phyloP scores from a whole-genome alignment of 163 green algal genomes.

The Prototheca wickerhamii region DNA sequence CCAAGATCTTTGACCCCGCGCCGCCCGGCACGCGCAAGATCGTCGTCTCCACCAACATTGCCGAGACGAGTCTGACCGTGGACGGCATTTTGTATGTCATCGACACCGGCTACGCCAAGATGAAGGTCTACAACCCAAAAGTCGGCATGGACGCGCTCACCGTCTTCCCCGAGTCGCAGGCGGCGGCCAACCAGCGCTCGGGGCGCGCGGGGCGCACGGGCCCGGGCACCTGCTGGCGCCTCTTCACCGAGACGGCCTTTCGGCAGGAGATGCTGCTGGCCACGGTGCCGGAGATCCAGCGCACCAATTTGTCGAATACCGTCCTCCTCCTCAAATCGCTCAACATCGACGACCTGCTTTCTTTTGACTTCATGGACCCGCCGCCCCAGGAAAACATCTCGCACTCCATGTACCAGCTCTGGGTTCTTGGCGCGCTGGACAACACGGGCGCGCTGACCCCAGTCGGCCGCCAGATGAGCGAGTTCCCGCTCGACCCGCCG shows the following conservation, averaged over 20 bases:
- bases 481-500: conserved; percentile 95
- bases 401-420: conserved; percentile 97
- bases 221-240: conserved; percentile 80
- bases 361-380: conserved; percentile 98
- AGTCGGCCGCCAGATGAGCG: conserved; percentile 75
- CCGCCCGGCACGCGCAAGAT: conserved; percentile 79
- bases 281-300: conserved; percentile 85
- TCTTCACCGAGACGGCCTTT: conserved; percentile 75
- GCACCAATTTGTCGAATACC: conserved; percentile 91
- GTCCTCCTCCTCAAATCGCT: conserved; percentile 95
- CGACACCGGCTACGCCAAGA: conserved; percentile 88
- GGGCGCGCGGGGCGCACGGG: conserved; percentile 88
- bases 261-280: conserved; percentile 56
- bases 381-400: conserved; percentile 91
- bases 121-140: conserved; percentile 95
- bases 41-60: conserved; percentile 92
- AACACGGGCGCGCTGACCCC: conserved; percentile 71
- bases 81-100: conserved; percentile 98
- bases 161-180: conserved; percentile 89
- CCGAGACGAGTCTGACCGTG: conserved; percentile 92
- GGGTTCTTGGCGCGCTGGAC: conserved; percentile 89
- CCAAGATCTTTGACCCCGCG: conserved; percentile 87
- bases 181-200: conserved; percentile 81
- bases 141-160: conserved; percentile 97
- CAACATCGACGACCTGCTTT: conserved; percentile 89